Percentiles rank a stretch among this genome's conserved stretches.
phyloP scores from a whole-genome alignment of 1,284 basidiomycete genomes.

The Polyporus tsugae region DNA sequence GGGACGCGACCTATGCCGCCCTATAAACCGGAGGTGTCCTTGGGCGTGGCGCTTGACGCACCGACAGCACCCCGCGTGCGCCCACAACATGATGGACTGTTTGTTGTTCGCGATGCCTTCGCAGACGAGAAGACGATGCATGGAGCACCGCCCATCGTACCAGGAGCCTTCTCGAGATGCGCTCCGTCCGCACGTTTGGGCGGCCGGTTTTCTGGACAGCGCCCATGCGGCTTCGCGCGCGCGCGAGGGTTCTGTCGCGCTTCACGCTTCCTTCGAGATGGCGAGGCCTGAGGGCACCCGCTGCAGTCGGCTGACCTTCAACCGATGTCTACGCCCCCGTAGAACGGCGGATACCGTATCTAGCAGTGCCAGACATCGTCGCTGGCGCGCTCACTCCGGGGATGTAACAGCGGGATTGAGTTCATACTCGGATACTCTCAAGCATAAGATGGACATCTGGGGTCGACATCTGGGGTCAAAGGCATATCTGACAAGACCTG shows the following conservation, averaged over 20 bases:
- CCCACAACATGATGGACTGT: background rate
- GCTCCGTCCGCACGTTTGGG: background rate
- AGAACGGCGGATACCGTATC: background rate
- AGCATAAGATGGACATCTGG: background rate
- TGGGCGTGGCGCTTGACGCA: conserved; percentile 1
- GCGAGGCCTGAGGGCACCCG: background rate
- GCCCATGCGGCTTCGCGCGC: background rate
- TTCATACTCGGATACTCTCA: background rate
- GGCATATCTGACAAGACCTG: background rate
- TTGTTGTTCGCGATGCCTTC: background rate
- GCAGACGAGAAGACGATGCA: background rate
- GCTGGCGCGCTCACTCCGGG: background rate
- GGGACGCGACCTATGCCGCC: background rate
- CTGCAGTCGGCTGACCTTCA: background rate
- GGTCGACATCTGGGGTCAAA: background rate
- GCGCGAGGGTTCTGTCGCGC: background rate
- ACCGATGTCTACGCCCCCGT: background rate
- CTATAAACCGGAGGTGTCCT: background rate
- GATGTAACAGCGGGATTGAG: background rate
- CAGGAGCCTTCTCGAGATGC: background rate
- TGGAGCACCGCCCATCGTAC: background rate
- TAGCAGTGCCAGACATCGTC: background rate
- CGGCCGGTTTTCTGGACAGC: background rate
- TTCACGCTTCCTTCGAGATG: background rate
- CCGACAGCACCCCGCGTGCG: background rate